Percentiles rank a stretch among this genome's conserved stretches.
phyloP scores from a whole-genome alignment of 164 flowering plant species.

The Euptelea pleiosperma region DNA sequence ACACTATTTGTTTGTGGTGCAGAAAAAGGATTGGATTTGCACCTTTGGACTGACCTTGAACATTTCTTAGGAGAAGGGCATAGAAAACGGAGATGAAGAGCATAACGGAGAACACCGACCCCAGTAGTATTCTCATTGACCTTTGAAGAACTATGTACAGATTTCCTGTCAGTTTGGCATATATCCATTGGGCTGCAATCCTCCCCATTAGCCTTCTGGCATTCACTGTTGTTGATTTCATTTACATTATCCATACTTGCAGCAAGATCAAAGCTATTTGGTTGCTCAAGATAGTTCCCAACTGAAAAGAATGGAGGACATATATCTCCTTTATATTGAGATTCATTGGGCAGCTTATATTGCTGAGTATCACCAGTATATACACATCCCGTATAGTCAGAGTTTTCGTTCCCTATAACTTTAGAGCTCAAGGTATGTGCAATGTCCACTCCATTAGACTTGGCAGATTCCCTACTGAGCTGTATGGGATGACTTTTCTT shows the following conservation, averaged over 20 bases:
- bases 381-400: constrained; percentile 20
- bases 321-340: constrained; percentile 14
- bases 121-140: constrained; percentile 42
- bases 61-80: constrained; percentile 59
- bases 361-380: constrained; percentile 16
- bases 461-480: constrained; percentile 13
- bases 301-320: constrained; percentile 7
- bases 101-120: constrained; percentile 82
- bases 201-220: constrained; percentile 18
- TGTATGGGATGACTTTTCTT: constrained; percentile 15
- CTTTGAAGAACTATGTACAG: constrained; percentile 39
- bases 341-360: constrained; percentile 11
- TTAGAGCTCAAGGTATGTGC: constrained; percentile 15
- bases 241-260: constrained; percentile 3
- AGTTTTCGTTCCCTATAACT: constrained; percentile 21
- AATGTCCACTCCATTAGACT: constrained; percentile 11
- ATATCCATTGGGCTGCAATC: constrained; percentile 20
- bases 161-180: constrained; percentile 31
- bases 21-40: constrained; percentile 63
- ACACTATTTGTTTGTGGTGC: constrained; percentile 26
- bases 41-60: constrained; percentile 50
- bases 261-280: constrained; percentile 7
- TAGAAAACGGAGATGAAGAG: constrained; percentile 83
- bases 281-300: constrained; percentile 10
- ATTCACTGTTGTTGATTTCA: constrained; percentile 7